Conservation (phyloP, 345 rosid genomes). For the Arabis alpina region DNA sequence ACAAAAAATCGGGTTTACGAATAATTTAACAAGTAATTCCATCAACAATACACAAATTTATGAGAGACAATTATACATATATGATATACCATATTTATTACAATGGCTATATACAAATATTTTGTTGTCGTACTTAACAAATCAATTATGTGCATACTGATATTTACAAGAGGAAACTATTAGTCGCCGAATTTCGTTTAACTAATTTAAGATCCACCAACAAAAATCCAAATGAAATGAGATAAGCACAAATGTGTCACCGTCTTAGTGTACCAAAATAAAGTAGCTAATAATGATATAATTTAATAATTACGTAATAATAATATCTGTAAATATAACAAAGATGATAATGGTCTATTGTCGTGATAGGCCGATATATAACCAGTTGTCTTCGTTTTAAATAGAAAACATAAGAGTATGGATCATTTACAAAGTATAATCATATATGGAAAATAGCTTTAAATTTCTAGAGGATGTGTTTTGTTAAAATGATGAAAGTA, state of each 20-base stretch:
- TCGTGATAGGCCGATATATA: background rate
- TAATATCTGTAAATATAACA: background rate
- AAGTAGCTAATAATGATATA: background rate
- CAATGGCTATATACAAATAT: too few species aligned
- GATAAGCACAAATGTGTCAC: constrained; percentile 38
- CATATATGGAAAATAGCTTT: constrained; percentile 18
- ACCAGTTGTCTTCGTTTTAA: constrained; percentile 6
- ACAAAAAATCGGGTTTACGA: too few species aligned
- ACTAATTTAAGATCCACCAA: background rate
- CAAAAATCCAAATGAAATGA: constrained; percentile 19
- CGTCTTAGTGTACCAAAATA: background rate
- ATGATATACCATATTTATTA: too few species aligned
- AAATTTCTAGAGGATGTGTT: constrained; percentile 4
- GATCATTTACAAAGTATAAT: constrained; percentile 1
- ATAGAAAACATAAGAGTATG: constrained; percentile 29
- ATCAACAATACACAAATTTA: too few species aligned
- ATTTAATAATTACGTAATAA: background rate
- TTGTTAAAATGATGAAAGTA: constrained; percentile 3
- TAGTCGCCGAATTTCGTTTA: constrained; percentile 20
- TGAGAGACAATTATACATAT: too few species aligned
- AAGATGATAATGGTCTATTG: constrained; percentile 16
- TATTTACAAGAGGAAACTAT: constrained; percentile 30
- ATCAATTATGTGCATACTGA: constrained; percentile 19
- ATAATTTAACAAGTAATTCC: too few species aligned
- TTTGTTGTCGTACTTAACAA: background rate